Evolutionary conservation across 2,329 filamentous ascomycete genomes (phyloP).

Genomic region (Neocatenulostroma microsporum): DNA sequence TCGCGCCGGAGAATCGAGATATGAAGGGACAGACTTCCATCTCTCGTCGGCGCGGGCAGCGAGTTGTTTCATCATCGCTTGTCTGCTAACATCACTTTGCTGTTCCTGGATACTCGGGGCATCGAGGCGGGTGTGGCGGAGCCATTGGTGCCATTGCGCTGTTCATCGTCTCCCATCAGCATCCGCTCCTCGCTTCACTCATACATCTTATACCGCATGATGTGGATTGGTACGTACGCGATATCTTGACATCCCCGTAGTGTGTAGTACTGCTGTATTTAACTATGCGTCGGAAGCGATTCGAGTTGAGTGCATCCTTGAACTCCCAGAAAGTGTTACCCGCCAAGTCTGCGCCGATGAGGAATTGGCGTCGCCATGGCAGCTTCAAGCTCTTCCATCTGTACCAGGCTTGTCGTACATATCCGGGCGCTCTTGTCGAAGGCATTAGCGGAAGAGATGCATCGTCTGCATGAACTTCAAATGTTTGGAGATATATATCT

Average conservation of each 20-base stretch:
- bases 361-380: conserved; percentile 54
- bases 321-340: conserved; percentile 64
- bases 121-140: conserved; percentile 51
- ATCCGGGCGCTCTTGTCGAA: conserved; percentile 33
- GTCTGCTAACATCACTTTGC: conserved; percentile 48
- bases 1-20: conserved; percentile 48
- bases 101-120: conserved; percentile 54
- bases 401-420: conserved; percentile 46
- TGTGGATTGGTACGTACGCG: conserved; percentile 37
- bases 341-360: conserved; percentile 53
- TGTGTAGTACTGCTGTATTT: conserved; percentile 45
- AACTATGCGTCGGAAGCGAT: conserved; percentile 52
- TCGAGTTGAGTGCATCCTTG: conserved; percentile 48
- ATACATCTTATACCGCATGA: conserved; percentile 2
- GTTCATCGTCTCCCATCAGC: conserved; percentile 11
- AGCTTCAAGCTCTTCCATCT: conserved; percentile 56
- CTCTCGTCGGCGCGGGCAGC: conserved; percentile 53
- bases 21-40: conserved; percentile 54
- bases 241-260: conserved; percentile 53
- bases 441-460: conserved; percentile 12
- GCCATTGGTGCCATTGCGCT: conserved; percentile 64
- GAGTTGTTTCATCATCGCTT: conserved; percentile 51
- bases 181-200: too few relatives aligned
- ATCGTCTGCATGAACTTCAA: too few relatives aligned
- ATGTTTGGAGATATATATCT: too few relatives aligned